Evolutionary conservation across 306 rosid species (phyloP), one percentile per base, ranked within the genome.

Genomic region (Phaseolus lunatus): DNA sequence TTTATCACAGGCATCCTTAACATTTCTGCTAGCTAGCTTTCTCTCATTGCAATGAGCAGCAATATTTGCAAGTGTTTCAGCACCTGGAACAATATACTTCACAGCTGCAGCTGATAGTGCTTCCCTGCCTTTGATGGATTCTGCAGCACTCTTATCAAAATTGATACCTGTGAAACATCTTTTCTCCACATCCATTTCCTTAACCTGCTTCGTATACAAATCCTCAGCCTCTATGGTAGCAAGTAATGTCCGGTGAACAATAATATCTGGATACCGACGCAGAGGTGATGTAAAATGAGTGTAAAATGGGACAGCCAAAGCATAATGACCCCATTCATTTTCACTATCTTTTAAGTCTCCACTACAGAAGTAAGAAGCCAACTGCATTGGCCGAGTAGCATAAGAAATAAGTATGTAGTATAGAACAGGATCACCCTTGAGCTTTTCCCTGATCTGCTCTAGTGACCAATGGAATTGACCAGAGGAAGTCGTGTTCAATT

Each of bases 231-330:
- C 99, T 68, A 95, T 37, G 54, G 70, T 82, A 20, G 97, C 95
- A 66, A 92, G 93, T 43, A 95, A 87, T 11, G 81, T 87, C 70
- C 99, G 92, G 73, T 95, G 99, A 63, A 95, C 96, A 43, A 95
- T 69, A 62, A 95, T 90, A 89, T 95, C 99, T n/a, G 99, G 88
- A 88, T 95, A 95, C 37, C 96, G 89, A 7, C 96, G 97, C 67
- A 95, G 70, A 57, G 97, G 97, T 29, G 97, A 90, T 8, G 97
- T 95, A 81, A 95, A 92, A 85, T 95, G 99, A 66, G 97, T 92
- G 85, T 95, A 95, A 26, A 82, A 48, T 45, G 97, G 96, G 70
- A 90, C 88, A 44, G 93, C 91, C 79, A 95, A 85, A 13, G 92
- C 91, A 73, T 92, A 95, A 81, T 92, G 97, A 75, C 86, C 87